Evolutionary conservation across 225 moss, liverwort and hornwort species (phyloP), one percentile per base, ranked within the genome.

Genomic region (Pleurozium schreberi): DNA sequence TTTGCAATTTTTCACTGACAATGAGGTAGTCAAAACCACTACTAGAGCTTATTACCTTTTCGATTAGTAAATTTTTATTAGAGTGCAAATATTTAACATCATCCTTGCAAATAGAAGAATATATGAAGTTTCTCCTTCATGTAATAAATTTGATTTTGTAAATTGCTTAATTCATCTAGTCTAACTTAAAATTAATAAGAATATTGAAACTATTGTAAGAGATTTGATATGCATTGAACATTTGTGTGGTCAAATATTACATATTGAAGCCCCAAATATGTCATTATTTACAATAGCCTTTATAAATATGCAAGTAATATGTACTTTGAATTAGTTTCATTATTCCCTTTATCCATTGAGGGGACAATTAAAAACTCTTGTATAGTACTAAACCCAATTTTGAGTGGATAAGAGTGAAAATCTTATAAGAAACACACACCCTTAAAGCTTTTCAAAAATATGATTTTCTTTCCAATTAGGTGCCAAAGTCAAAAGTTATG

Each of bases 331-430:
- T 45, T 45, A 73, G 8, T 16, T 70, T 30, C 26, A 26, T 16
- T 43, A 28, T 16, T 0, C 1, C 8, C 9, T 43, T 12, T 67
- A 4, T 20, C n/a, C 12, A n/a, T 67, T 2, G 3, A 23, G 7
- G 26, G 16, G 2, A 27, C 71, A 27, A 28, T 18, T 17, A 3
- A 28, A 73, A 73, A 28, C 4, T 73, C 0, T 0, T 0, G 2
- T 45, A 22, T 0, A 2, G 15, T 45, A 28, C 18, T 45, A 28
- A 45, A 73, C 17, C 27, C 9, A 27, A 27, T 6, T 73, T 73
- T 45, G 17, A 71, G 27, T 1, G 3, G 2, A 9, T 42, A 14
- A 71, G 42, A 27, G 5, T 16, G 1, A 43, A 71, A 27, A 9
- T 43, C 14, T 26, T 27, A 14, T 16, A 3, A 71, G 42, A 43